phyloP scores from a whole-genome alignment of 2,329 filamentous ascomycete species.

The Xylariaceae sp. region DNA sequence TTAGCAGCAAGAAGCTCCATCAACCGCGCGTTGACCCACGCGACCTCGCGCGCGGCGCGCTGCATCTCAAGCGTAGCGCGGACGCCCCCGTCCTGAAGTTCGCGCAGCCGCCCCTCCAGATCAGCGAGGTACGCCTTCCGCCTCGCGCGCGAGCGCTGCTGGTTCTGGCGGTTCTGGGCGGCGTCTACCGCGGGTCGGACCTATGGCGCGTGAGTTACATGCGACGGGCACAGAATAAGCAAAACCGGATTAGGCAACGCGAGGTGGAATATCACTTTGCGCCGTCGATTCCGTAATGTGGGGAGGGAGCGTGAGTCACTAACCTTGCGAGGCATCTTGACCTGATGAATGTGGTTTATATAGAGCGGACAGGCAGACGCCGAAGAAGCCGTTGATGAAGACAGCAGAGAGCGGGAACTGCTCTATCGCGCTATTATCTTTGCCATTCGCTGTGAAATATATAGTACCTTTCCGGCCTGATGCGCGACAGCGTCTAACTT shows the following conservation, averaged over 20 bases:
- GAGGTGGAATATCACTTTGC: not conserved
- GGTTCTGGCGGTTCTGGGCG: constrained; percentile 43
- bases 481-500: too few species aligned
- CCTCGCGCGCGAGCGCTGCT: constrained; percentile 50
- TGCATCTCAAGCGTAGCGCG: constrained; percentile 53
- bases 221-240: too few species aligned
- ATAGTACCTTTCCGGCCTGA: not conserved
- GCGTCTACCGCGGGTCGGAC: constrained; percentile 22
- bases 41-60: constrained; percentile 47
- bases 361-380: not conserved
- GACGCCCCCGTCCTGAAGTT: constrained; percentile 46
- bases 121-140: constrained; percentile 47
- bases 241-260: too few species aligned
- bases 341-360: not conserved
- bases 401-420: not conserved
- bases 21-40: constrained; percentile 45
- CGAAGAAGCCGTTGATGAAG: not conserved
- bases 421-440: not conserved
- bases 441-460: not conserved
- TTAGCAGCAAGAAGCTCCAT: constrained; percentile 40
- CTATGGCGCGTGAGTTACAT: not conserved
- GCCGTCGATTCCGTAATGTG: too few species aligned
- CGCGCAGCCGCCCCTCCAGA: constrained; percentile 44
- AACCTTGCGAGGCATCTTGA: constrained; percentile 17
- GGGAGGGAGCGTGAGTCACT: not conserved